Conservation (phyloP, 2,329 filamentous ascomycete genomes). For the Fusarium verrucosum region DNA sequence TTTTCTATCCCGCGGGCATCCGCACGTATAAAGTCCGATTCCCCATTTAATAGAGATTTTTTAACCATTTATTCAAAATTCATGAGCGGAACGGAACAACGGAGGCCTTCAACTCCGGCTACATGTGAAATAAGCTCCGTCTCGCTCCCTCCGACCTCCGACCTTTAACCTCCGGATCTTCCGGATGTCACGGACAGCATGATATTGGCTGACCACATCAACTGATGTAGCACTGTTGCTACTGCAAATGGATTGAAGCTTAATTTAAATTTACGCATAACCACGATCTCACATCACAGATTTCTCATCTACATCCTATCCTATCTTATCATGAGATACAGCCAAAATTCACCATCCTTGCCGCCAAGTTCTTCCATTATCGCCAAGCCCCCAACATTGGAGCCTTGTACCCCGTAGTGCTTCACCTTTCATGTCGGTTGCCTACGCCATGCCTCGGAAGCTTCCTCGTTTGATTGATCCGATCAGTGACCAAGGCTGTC, state of each 20-base stretch:
- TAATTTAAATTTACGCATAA: neutral
- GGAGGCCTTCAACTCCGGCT: slow-evolving; percentile 12
- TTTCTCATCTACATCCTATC: too few relatives aligned
- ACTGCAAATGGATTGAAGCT: neutral
- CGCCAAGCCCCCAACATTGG: neutral
- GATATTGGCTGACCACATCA: neutral
- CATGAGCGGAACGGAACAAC: slow-evolving; percentile 14
- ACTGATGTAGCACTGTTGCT: neutral
- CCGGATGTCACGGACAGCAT: slow-evolving; percentile 10
- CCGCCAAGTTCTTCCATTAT: slow-evolving; percentile 1
- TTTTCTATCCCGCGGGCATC: neutral
- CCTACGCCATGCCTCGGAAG: neutral
- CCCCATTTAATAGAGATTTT: neutral
- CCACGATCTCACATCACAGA: neutral
- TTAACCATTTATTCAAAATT: too few relatives aligned
- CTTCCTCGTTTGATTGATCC: neutral
- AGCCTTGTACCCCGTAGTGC: neutral
- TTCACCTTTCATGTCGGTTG: neutral
- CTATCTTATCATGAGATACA: neutral
- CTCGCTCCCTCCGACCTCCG: slow-evolving; percentile 11
- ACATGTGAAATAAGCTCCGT: neutral
- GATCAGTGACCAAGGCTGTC: neutral
- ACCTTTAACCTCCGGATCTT: slow-evolving; percentile 3
- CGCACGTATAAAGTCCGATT: slow-evolving; percentile 1
- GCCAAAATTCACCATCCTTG: too few relatives aligned